These are phyloP conservation scores for Pisolithus albus DNA, from an alignment of 768 basidiomycete species.

Conservation along the genomic window DNA sequence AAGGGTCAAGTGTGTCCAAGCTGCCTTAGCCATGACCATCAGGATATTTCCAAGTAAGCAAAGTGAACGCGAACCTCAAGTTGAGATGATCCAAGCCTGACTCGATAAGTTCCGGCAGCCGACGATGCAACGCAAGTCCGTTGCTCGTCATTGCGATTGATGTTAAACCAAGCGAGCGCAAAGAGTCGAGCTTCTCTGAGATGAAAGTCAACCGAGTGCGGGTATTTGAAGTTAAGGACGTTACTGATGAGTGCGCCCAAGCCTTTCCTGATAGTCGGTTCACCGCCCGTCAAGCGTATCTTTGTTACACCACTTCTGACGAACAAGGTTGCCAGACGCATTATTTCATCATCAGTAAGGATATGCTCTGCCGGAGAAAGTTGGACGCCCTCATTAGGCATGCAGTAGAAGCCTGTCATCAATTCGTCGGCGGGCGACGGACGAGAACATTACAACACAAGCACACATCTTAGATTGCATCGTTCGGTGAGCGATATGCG, in stretches of 20 bases:
- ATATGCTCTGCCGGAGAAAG: slow-evolving; percentile 64
- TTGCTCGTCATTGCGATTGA: slow-evolving; percentile 87
- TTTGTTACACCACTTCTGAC: slow-evolving; percentile 80
- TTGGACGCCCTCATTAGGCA: slow-evolving; percentile 76
- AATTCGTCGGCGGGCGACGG: background rate
- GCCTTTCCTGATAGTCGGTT: slow-evolving; percentile 78
- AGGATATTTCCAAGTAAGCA: background rate
- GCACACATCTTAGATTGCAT: slow-evolving; percentile 79
- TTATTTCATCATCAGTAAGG: slow-evolving; percentile 68
- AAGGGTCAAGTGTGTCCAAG: slow-evolving; percentile 78
- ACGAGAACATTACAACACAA: slow-evolving; percentile 1
- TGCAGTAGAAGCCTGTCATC: slow-evolving; percentile 77
- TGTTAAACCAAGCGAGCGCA: slow-evolving; percentile 55
- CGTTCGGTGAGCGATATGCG: slow-evolving; percentile 81
- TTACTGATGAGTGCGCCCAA: slow-evolving; percentile 63
- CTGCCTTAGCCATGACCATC: slow-evolving; percentile 30
- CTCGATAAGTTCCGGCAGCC: slow-evolving; percentile 57
- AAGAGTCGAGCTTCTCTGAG: slow-evolving; percentile 52
- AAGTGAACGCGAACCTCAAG: slow-evolving; percentile 39
- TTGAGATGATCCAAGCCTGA: slow-evolving; percentile 76
- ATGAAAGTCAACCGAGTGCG: slow-evolving; percentile 5
- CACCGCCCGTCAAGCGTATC: slow-evolving; percentile 83
- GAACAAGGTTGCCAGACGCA: slow-evolving; percentile 69
- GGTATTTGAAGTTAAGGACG: slow-evolving; percentile 9
- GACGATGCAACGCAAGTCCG: slow-evolving; percentile 68